These are phyloP conservation scores for Arthrobotrys entomopaga DNA, from an alignment of 2,329 filamentous ascomycete genomes.

Conservation along the genomic window DNA sequence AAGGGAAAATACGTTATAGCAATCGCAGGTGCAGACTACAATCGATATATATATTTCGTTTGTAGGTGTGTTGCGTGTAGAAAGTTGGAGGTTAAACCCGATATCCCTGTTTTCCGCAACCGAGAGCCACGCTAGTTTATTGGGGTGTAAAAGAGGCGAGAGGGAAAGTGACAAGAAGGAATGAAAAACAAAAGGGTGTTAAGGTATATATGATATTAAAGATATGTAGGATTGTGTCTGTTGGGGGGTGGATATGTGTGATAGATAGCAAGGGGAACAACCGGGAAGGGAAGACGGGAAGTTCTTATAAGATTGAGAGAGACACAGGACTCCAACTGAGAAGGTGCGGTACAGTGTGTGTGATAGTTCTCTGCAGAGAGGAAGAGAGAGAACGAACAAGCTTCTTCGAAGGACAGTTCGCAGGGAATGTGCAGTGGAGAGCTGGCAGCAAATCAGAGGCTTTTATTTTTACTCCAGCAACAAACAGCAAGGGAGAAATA, in stretches of 20 bases:
- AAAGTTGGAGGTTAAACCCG: slow-evolving; percentile 12
- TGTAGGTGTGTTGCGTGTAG: slow-evolving; percentile 17
- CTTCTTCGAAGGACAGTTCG: slow-evolving; percentile 11
- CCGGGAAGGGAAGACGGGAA: slow-evolving; percentile 32
- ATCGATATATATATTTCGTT: too few species aligned
- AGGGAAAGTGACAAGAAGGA: not conserved
- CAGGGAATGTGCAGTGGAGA: slow-evolving; percentile 48
- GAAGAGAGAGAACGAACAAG: slow-evolving; percentile 7
- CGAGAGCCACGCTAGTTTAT: slow-evolving; percentile 35
- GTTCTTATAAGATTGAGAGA: slow-evolving; percentile 51
- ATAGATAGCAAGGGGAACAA: slow-evolving; percentile 33
- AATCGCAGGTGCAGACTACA: too few species aligned
- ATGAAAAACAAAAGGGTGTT: not conserved
- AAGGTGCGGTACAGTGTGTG: slow-evolving; percentile 4
- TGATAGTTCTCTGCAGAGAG: slow-evolving; percentile 32
- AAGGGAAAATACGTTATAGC: not conserved
- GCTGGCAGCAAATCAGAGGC: slow-evolving; percentile 31
- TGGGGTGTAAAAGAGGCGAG: slow-evolving; percentile 8
- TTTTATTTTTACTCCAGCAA: slow-evolving; percentile 51
- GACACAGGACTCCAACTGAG: not conserved
- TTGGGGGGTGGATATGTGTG: slow-evolving; percentile 9
- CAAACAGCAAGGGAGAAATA: slow-evolving; percentile 44
- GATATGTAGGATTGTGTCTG: slow-evolving; percentile 10
- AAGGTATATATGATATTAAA: not conserved
- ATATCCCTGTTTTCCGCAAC: slow-evolving; percentile 53